phyloP scores from a whole-genome alignment of 1,284 basidiomycete species.

The Trametes versicolor region DNA sequence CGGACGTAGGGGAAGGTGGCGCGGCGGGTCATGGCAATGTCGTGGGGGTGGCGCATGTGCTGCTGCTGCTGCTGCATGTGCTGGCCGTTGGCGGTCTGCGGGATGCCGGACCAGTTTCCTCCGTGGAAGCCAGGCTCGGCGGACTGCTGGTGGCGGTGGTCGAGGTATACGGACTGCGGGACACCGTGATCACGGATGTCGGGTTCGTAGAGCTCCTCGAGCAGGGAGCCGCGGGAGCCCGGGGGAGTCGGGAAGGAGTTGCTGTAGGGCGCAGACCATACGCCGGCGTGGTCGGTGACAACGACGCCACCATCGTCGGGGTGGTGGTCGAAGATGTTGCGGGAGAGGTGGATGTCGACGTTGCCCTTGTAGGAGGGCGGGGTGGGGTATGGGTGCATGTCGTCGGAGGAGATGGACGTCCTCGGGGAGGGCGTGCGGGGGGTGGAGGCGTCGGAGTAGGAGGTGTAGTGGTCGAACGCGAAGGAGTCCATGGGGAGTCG shows the following conservation, averaged over 20 bases:
- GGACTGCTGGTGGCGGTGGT: slow-evolving; percentile 47
- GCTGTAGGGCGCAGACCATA: slow-evolving; percentile 45
- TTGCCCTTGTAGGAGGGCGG: slow-evolving; percentile 51
- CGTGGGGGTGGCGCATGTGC: slow-evolving; percentile 50
- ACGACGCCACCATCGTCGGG: slow-evolving; percentile 52
- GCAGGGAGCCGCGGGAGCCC: slow-evolving; percentile 60
- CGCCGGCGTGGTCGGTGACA: slow-evolving; percentile 46
- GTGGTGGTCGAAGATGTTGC: slow-evolving; percentile 60
- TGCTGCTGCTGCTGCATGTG: slow-evolving; percentile 44
- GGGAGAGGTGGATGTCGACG: slow-evolving; percentile 57
- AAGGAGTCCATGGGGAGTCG: slow-evolving; percentile 69
- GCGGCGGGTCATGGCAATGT: slow-evolving; percentile 63
- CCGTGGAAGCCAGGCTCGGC: slow-evolving; percentile 47
- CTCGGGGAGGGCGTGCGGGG: slow-evolving; percentile 77
- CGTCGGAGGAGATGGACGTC: slow-evolving; percentile 48
- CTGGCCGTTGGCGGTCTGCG: slow-evolving; percentile 45
- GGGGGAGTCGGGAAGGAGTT: slow-evolving; percentile 47
- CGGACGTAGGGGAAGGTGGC: slow-evolving; percentile 79
- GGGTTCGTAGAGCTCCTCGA: slow-evolving; percentile 71
- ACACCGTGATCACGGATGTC: slow-evolving; percentile 54
- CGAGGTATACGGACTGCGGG: slow-evolving; percentile 47
- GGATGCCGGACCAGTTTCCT: slow-evolving; percentile 45
- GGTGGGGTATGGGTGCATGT: slow-evolving; percentile 51
- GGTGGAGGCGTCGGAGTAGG: slow-evolving; percentile 70
- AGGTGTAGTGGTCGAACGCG: slow-evolving; percentile 63